phyloP scores from a whole-genome alignment of 345 rosid species.

The Bruguiera sexangula region DNA sequence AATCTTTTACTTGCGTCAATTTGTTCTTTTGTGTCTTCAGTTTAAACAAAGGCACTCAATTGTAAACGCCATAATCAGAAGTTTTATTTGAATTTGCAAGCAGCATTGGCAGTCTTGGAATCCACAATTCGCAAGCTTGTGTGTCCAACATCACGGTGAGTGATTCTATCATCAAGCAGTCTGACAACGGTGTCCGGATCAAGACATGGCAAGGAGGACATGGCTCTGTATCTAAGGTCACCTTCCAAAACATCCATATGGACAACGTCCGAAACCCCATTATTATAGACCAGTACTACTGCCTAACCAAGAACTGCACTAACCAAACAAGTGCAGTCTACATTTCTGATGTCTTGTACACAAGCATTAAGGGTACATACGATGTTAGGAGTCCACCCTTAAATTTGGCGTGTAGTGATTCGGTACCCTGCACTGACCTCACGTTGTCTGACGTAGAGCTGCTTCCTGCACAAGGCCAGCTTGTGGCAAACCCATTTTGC shows the following conservation, averaged over 20 bases:
- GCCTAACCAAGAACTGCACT: conserved; percentile 20
- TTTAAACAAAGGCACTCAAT: background rate
- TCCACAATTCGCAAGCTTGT: conserved; percentile 28
- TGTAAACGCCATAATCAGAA: background rate
- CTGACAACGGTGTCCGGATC: conserved; percentile 36
- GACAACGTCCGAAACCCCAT: conserved; percentile 27
- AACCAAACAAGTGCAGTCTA: conserved; percentile 35
- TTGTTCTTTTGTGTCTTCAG: background rate
- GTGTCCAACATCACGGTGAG: conserved; percentile 32
- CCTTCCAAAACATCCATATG: conserved; percentile 33
- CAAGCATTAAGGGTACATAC: conserved; percentile 34
- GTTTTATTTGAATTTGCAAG: background rate
- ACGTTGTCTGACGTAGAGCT: conserved; percentile 23
- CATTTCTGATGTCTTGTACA: conserved; percentile 24
- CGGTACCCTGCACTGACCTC: conserved; percentile 33
- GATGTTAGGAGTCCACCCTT: conserved; percentile 44
- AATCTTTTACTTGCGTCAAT: background rate
- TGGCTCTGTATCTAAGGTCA: conserved; percentile 24
- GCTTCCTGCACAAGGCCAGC: conserved; percentile 66
- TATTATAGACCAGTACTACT: conserved; percentile 39
- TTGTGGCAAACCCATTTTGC: conserved; percentile 64
- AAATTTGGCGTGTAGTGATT: conserved; percentile 38
- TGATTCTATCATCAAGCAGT: conserved; percentile 20
- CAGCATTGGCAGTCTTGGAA: conserved; percentile 44
- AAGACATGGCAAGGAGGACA: conserved; percentile 46